A percentile compares a stretch with the other conserved stretches of the same genome.
Evolutionary conservation across 345 rosid species (phyloP).

Genomic region (Salix purpurea): DNA sequence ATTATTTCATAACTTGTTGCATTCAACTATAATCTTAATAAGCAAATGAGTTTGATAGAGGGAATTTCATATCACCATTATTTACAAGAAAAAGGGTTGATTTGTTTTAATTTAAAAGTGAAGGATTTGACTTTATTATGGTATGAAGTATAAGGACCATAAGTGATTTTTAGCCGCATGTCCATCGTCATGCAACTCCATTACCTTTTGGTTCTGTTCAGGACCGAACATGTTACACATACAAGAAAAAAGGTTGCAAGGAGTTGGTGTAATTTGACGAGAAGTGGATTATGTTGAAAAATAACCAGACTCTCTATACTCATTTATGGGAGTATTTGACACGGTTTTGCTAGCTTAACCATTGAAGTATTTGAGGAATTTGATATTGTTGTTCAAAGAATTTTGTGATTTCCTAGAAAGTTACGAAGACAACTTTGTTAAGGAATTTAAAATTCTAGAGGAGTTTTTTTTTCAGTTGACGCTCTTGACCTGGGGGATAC

Average conservation of each 20-base stretch:
- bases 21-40: not conserved
- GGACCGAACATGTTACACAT: not conserved
- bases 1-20: not conserved
- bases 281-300: constrained; percentile 17
- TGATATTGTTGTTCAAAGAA: not conserved
- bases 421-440: not conserved
- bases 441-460: constrained; percentile 7
- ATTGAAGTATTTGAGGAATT: no score
- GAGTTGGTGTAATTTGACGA: constrained; percentile 3
- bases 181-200: not conserved
- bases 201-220: not conserved
- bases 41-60: not conserved
- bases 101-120: not conserved
- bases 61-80: not conserved
- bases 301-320: not conserved
- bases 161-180: not conserved
- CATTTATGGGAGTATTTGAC: constrained; percentile 4
- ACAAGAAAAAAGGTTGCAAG: not conserved
- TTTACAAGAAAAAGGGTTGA: not conserved
- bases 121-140: not conserved
- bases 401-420: not conserved
- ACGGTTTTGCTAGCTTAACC: constrained; percentile 7
- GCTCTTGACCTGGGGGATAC: constrained; percentile 19
- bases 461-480: constrained; percentile 22
- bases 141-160: not conserved